A percentile compares a stretch with the other conserved stretches of the same genome.
phyloP scores from a whole-genome alignment of 768 basidiomycete genomes.

The Leccinum rimulosum region DNA sequence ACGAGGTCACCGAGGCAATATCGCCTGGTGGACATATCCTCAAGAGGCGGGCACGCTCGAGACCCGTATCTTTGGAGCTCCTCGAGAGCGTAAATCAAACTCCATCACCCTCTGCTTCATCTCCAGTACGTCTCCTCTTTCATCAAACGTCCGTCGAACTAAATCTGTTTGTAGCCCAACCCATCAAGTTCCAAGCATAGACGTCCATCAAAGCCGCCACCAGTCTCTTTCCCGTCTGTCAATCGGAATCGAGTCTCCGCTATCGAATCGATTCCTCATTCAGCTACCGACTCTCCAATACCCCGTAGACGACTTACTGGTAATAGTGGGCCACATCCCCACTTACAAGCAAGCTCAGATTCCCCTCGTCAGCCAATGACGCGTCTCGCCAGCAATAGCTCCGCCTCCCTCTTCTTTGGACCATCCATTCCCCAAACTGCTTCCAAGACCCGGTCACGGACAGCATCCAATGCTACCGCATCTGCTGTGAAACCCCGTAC shows the following conservation, averaged over 20 bases:
- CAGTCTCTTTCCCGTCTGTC: too few species aligned
- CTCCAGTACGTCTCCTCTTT: slow-evolving; percentile 17
- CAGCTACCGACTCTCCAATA: too few species aligned
- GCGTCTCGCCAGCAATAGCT: slow-evolving; percentile 51
- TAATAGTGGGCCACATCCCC: slow-evolving; percentile 20
- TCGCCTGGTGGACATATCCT: slow-evolving; percentile 76
- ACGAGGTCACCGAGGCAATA: slow-evolving; percentile 65
- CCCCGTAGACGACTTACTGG: too few species aligned
- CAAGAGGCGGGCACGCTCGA: slow-evolving; percentile 71
- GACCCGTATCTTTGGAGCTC: slow-evolving; percentile 68
- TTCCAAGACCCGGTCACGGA: slow-evolving; percentile 23
- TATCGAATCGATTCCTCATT: too few species aligned
- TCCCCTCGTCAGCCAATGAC: slow-evolving; percentile 39
- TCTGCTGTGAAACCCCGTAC: slow-evolving; percentile 5
- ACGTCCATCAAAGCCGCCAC: too few species aligned
- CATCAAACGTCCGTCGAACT: neutral
- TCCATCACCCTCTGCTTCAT: slow-evolving; percentile 39
- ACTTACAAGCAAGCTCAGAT: slow-evolving; percentile 25
- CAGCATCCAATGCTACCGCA: slow-evolving; percentile 18
- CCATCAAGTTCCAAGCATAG: too few species aligned
- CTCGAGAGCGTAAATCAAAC: slow-evolving; percentile 49
- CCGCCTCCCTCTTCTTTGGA: slow-evolving; percentile 70
- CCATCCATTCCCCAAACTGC: slow-evolving; percentile 33
- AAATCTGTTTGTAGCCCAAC: too few species aligned
- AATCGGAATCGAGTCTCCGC: too few species aligned